Conservation (phyloP, 805 yeast species). For the Nakazawaea populi region DNA sequence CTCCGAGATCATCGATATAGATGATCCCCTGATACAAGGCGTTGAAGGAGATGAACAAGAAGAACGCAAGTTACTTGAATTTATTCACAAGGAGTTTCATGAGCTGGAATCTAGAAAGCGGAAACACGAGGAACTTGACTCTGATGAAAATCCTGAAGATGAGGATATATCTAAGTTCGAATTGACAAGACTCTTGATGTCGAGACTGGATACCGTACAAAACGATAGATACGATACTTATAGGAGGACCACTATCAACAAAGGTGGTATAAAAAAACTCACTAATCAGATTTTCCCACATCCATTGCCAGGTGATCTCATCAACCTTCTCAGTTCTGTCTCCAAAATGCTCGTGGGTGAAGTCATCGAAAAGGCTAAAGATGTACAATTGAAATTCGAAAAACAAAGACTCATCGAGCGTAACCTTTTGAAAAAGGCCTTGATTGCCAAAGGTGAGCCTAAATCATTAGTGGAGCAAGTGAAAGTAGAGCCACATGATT, state of each 20-base stretch:
- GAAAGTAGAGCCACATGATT: constrained; percentile 4
- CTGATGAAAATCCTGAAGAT: constrained; percentile 17
- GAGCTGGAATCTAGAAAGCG: constrained; percentile 3
- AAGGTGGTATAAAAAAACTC: constrained; percentile 71
- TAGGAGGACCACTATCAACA: constrained; percentile 69
- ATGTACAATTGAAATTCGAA: constrained; percentile 54
- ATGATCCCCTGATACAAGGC: constrained; percentile 6
- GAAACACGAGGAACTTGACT: constrained; percentile 6
- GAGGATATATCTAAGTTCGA: constrained; percentile 46
- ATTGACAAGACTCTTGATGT: constrained; percentile 54
- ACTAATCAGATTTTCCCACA: constrained; percentile 78
- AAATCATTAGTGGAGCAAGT: constrained; percentile 24
- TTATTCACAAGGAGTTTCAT: constrained; percentile 7
- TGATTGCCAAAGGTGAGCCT: constrained; percentile 29
- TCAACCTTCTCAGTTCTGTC: constrained; percentile 78
- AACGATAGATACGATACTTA: constrained; percentile 83
- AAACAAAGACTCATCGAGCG: constrained; percentile 34
- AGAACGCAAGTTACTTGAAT: constrained; percentile 1
- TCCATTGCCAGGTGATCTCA: constrained; percentile 70
- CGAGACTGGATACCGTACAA: constrained; percentile 74
- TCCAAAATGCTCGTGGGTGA: constrained; percentile 91
- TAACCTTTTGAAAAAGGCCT: constrained; percentile 33
- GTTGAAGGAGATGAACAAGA: constrained; percentile 8
- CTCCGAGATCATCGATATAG: background rate
- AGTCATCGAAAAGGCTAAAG: constrained; percentile 74